phyloP scores from a whole-genome alignment of 352 stramenopile species.

The Phytophthora pluvialis region DNA sequence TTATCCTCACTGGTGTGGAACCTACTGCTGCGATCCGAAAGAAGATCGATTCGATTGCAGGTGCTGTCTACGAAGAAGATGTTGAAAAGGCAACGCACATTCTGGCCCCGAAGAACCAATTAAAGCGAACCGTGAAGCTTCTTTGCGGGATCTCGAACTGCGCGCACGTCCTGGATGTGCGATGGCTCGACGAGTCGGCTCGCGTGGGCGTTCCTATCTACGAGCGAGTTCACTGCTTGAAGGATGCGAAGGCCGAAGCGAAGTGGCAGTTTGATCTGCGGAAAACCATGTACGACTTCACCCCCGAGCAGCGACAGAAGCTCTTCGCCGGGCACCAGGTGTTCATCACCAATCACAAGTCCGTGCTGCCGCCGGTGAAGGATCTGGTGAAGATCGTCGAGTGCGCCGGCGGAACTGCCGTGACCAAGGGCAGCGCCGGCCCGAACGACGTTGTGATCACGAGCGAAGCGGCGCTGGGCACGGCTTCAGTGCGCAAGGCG shows the following conservation, averaged over 20 bases:
- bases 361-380: slow-evolving; percentile 48
- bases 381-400: slow-evolving; percentile 65
- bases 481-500: slow-evolving; percentile 46
- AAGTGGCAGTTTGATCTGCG: slow-evolving; percentile 60
- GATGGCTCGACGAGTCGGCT: slow-evolving; percentile 64
- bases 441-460: slow-evolving; percentile 53
- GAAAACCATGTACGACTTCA: slow-evolving; percentile 59
- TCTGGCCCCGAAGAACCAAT: slow-evolving; percentile 45
- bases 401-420: slow-evolving; percentile 48
- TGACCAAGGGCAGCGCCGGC: slow-evolving; percentile 34
- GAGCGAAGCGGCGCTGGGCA: slow-evolving; percentile 39
- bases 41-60: slow-evolving; percentile 51
- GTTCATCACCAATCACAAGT: slow-evolving; percentile 65
- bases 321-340: slow-evolving; percentile 47
- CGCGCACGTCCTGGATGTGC: slow-evolving; percentile 57
- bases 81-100: slow-evolving; percentile 57
- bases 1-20: slow-evolving; percentile 63
- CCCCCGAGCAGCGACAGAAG: slow-evolving; percentile 32
- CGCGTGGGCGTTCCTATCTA: slow-evolving; percentile 41
- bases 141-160: slow-evolving; percentile 65
- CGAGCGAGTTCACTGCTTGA: slow-evolving; percentile 49
- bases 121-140: slow-evolving; percentile 70
- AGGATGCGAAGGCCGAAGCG: slow-evolving; percentile 46
- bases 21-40: slow-evolving; percentile 45
- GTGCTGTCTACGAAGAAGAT: slow-evolving; percentile 52